These are phyloP conservation scores for Sarcocystis neurona DNA, from an alignment of 169 alveolate species.

Conservation along the genomic window DNA sequence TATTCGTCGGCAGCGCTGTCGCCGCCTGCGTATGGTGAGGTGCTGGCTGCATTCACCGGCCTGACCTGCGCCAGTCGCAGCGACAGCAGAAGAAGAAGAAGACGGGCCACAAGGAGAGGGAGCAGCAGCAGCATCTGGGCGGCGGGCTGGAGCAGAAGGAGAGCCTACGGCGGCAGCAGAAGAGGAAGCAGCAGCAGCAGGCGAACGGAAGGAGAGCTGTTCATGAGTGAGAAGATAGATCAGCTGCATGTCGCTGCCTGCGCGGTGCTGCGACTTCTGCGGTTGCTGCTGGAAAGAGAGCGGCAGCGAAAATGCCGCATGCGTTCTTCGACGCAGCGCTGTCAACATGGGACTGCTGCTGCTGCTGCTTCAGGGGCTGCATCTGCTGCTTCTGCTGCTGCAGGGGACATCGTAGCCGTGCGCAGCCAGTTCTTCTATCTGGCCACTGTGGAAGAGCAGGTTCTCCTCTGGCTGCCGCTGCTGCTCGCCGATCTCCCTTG, in stretches of 20 bases:
- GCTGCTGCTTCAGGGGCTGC: too few species aligned
- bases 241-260: constrained; percentile 13
- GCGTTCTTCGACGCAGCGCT: too few species aligned
- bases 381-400: too few species aligned
- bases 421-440: too few species aligned
- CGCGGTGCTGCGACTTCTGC: not conserved
- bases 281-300: not conserved
- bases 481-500: too few species aligned
- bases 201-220: not conserved
- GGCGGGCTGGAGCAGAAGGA: not conserved
- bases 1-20: not conserved
- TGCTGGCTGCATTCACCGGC: not conserved
- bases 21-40: not conserved
- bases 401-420: too few species aligned
- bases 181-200: not conserved
- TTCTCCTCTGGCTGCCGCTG: too few species aligned
- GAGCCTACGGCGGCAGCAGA: not conserved
- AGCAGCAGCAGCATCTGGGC: not conserved
- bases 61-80: not conserved
- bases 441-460: too few species aligned
- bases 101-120: too few species aligned
- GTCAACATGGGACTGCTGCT: too few species aligned
- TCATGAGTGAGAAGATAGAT: not conserved
- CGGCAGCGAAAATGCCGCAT: not conserved
- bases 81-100: not conserved